Base-by-base conservation (phyloP, 495 filamentous ascomycete genomes). In the Tuber melanosporum region DNA sequence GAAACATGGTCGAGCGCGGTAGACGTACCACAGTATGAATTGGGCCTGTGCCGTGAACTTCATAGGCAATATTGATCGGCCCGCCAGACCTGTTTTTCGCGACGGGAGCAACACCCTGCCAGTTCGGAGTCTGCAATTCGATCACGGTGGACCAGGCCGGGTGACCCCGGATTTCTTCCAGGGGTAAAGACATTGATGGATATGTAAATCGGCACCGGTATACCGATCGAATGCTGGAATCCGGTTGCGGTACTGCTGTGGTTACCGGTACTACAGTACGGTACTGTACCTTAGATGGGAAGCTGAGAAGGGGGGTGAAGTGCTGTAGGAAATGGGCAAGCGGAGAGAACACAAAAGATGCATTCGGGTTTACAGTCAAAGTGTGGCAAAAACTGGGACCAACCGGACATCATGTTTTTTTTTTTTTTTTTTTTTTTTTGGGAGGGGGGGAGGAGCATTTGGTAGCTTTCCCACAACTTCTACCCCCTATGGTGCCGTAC, bases 21-120 rank as follows among this genome's bases (percentile, higher is more conserved):
- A 32, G 66, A 88, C 91, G 72, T 88, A 94, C 92, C 76, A 95
- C 86, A 66, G 95, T 83, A 80, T 91, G 90, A 43, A 88, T 85
- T 17, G 89, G 88, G 0, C 93, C 93, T 42, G 87, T 86, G 66
- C 93, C 93, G 85, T 97, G 93, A 46, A 94, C 87, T 82, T 96
- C 92, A 62, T 83, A 83, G 71, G 82, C 79, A 45, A 83, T 82
- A 47, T 74, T 76, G 71, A 83, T 82, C 45, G 82, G 82, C 4
- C 82, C 82, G 36, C 82, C 82, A 73, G 80, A 71, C 43, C 82
- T 83, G 70, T 74, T 74, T 20, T 69, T 79, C 47, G 82, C 82
- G 45, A 83, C 82, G 15, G 46, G 72, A n/a, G 82, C 79, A 49
- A 69, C 73, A 20, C 82, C 82, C 73, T 80, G 72, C 32, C 74